Percentiles rank a stretch among this genome's conserved stretches.
Evolutionary conservation across 148 eudicot genomes (phyloP).

Genomic region (Dianthus caryophyllus): DNA sequence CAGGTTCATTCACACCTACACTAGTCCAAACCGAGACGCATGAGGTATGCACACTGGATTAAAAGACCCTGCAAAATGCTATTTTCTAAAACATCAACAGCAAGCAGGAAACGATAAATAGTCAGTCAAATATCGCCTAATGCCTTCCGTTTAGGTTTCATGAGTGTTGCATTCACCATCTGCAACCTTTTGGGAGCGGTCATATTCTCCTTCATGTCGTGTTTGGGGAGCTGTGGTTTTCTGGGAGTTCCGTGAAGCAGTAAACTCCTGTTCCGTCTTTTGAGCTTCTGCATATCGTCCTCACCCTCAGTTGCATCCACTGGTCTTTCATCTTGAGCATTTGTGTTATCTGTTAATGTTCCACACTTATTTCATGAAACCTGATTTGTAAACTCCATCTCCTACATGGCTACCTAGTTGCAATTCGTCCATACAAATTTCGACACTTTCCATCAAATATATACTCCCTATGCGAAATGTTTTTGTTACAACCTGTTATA

Average conservation of each 20-base stretch:
- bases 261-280: conserved; percentile 26
- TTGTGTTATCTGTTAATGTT: background rate
- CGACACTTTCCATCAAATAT: background rate
- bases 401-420: too few relatives aligned
- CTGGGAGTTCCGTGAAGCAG: conserved; percentile 43
- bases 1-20: background rate
- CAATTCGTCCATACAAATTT: background rate
- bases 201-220: conserved; percentile 55
- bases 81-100: conserved; percentile 18
- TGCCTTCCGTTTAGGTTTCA: conserved; percentile 44
- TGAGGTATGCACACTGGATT: conserved; percentile 22
- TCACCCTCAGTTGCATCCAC: background rate
- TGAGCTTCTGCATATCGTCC: background rate
- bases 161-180: conserved; percentile 28
- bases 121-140: conserved; percentile 27
- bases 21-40: conserved; percentile 8
- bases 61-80: conserved; percentile 8
- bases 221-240: conserved; percentile 14
- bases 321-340: background rate
- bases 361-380: too few relatives aligned
- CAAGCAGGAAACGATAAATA: conserved; percentile 2
- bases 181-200: conserved; percentile 23
- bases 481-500: too few relatives aligned
- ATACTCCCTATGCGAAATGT: background rate
- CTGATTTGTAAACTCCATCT: too few relatives aligned